Percentiles rank a stretch among this genome's conserved stretches.
Evolutionary conservation across 73 alveolate genomes (phyloP).

Genomic region (Tetrahymena borealis): DNA sequence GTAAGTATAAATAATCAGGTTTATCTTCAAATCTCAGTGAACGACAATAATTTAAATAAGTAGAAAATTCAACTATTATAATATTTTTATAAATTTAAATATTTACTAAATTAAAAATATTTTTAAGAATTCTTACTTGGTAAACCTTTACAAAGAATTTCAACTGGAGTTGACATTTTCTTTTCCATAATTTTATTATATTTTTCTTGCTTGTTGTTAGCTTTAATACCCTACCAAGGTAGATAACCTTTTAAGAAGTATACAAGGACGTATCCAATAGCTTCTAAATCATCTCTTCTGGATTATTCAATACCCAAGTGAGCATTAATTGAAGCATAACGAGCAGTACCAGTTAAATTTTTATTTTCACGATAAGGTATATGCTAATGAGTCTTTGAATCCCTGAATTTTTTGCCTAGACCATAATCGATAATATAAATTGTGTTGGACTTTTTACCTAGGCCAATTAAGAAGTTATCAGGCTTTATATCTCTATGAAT

Average conservation of each 20-base stretch:
- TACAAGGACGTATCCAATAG: slow-evolving; percentile 60
- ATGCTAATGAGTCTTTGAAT: slow-evolving; percentile 63
- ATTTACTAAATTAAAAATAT: background rate
- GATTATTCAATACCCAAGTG: slow-evolving; percentile 62
- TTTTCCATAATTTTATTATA: slow-evolving; percentile 53
- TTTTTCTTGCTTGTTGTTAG: slow-evolving; percentile 52
- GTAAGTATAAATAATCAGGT: slow-evolving; percentile 62
- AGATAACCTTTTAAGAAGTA: slow-evolving; percentile 51
- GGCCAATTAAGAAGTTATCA: slow-evolving; percentile 53
- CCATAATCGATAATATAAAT: slow-evolving; percentile 64
- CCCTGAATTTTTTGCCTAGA: slow-evolving; percentile 55
- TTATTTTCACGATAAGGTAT: slow-evolving; percentile 67
- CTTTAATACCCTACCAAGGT: slow-evolving; percentile 65
- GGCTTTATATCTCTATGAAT: slow-evolving; percentile 60
- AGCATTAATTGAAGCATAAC: slow-evolving; percentile 61
- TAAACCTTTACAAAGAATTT: slow-evolving; percentile 53
- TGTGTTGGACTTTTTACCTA: slow-evolving; percentile 34
- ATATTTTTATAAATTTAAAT: too few relatives aligned
- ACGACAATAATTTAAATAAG: slow-evolving; percentile 51
- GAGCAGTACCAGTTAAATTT: slow-evolving; percentile 73
- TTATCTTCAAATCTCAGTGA: slow-evolving; percentile 66
- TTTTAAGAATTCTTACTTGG: slow-evolving; percentile 35
- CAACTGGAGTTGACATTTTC: slow-evolving; percentile 62
- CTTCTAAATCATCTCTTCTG: slow-evolving; percentile 68
- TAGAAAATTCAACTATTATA: slow-evolving; percentile 63